Evolutionary conservation across 2,329 filamentous ascomycete species (phyloP), one percentile per base, ranked within the genome.

Genomic region (Fusarium vanettenii): DNA sequence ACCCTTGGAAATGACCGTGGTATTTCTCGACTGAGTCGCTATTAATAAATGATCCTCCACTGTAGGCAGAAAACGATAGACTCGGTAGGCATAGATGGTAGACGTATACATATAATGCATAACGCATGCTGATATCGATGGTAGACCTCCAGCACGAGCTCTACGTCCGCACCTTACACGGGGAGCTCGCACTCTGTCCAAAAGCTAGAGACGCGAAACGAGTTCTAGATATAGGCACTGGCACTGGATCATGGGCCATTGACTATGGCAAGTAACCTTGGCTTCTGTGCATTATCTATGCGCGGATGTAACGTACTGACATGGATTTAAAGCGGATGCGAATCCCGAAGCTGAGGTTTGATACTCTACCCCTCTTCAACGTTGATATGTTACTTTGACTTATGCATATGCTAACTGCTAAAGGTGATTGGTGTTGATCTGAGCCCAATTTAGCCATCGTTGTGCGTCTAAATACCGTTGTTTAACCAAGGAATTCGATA

Each of bases 211-310:
- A 48, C 11, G 75, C 77, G 6, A 76, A 75, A 18, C 70, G 77
- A 13, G 79, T 79, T 20, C 71, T 82, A 18, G 81, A 82, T 50
- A 66, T 80, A 8, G 81, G 81, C n/a, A 81, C 79, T 2, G 81
- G 81, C 5, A 82, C 80, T 0, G 81, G 81, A 7, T 71, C 78
- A 39, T 83, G 81, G 81, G 79, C 80, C 20, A 76, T 81, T 1
- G 81, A 82, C 50, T 82, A 79, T 67, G 81, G 79, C 69, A 29
- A 61, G 56, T 41, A 35, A 39, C 16, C 78, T 76, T 5, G 80
- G 78, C 5, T 76, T 76, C 33, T 78, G n/a, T 84, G 35, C 18
- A 62, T 81, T 43, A 43, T 43, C 39, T 43, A 6, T 43, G 39
- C 10, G n/a, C 39, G 39, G n/a, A 43, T 43, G 39, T 11, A 43